Evolutionary conservation across 2,329 filamentous ascomycete genomes (phyloP).

Genomic region (Ophiocordyceps camponoti-leonardi): DNA sequence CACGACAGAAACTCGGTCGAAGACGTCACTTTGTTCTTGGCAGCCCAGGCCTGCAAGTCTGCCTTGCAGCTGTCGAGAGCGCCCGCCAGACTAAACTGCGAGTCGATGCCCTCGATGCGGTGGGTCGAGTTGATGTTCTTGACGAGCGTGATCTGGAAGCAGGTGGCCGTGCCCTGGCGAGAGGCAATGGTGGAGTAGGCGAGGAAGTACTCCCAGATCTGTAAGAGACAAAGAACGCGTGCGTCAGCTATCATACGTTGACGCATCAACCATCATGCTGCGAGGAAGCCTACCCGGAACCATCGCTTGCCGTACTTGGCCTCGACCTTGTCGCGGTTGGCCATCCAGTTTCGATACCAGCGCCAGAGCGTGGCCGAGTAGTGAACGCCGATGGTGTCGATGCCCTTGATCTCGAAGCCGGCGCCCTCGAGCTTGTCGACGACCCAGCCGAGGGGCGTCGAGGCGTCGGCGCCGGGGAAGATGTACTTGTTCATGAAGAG

Average conservation of each 20-base stretch:
- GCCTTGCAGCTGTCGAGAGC: slow-evolving; percentile 28
- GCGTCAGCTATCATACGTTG: neutral
- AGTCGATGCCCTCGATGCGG: slow-evolving; percentile 58
- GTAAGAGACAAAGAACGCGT: too few species aligned
- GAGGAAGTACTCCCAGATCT: slow-evolving; percentile 91
- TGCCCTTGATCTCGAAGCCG: slow-evolving; percentile 59
- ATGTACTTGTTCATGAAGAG: slow-evolving; percentile 99
- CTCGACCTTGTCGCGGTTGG: slow-evolving; percentile 78
- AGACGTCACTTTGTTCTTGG: slow-evolving; percentile 18
- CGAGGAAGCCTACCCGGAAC: slow-evolving; percentile 72
- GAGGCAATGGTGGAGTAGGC: slow-evolving; percentile 74
- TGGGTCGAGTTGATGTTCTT: slow-evolving; percentile 91
- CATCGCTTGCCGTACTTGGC: slow-evolving; percentile 91
- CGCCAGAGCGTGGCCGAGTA: slow-evolving; percentile 94
- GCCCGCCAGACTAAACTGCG: slow-evolving; percentile 52
- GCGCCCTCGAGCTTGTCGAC: slow-evolving; percentile 67
- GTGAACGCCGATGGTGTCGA: slow-evolving; percentile 92
- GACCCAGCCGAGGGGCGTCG: slow-evolving; percentile 78
- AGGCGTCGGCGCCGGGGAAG: slow-evolving; percentile 93
- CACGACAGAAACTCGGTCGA: slow-evolving; percentile 13
- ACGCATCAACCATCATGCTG: neutral
- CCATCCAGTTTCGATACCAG: slow-evolving; percentile 98
- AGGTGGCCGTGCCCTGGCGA: slow-evolving; percentile 70
- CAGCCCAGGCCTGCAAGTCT: slow-evolving; percentile 16
- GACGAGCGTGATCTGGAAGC: slow-evolving; percentile 75